Conservation (phyloP, 75 land plant species). For the Picea sitchensis region DNA sequence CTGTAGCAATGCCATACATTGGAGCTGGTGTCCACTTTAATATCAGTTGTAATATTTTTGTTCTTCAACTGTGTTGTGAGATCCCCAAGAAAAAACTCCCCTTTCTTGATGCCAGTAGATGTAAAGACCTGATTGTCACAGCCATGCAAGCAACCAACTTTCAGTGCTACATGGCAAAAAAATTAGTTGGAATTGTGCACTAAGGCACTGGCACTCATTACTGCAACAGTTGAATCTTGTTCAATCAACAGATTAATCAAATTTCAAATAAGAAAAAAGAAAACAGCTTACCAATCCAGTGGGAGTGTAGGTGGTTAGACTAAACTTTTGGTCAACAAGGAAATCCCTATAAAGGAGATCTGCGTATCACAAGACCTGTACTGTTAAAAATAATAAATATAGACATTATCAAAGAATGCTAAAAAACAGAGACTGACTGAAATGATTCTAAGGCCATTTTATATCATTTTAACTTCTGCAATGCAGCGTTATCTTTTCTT, state of each 20-base stretch:
- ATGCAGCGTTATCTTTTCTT: too few relatives aligned
- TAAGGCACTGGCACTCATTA: too few relatives aligned
- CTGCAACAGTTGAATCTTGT: too few relatives aligned
- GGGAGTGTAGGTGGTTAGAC: conserved; percentile 22
- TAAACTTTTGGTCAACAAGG: conserved; percentile 33
- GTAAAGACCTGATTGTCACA: conserved; percentile 50
- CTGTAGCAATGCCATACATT: conserved; percentile 36
- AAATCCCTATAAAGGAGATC: conserved; percentile 35
- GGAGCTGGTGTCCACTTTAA: conserved; percentile 78
- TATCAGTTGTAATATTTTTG: conserved; percentile 71
- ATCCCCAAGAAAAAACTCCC: conserved; percentile 67
- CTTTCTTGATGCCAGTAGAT: conserved; percentile 68
- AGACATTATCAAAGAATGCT: too few relatives aligned
- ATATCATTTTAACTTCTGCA: too few relatives aligned
- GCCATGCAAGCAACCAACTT: too few relatives aligned
- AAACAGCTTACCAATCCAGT: conserved; percentile 27
- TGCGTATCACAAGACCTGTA: background rate
- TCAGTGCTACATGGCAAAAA: too few relatives aligned
- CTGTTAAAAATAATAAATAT: too few relatives aligned
- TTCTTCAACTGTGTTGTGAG: conserved; percentile 61
- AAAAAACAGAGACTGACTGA: too few relatives aligned
- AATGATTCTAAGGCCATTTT: too few relatives aligned
- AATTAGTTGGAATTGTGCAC: too few relatives aligned
- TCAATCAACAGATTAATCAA: too few relatives aligned
- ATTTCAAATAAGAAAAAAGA: background rate